Percentiles rank a stretch among this genome's conserved stretches.
phyloP scores from a whole-genome alignment of 2,329 filamentous ascomycete genomes.

The Microascus cirrosus region DNA sequence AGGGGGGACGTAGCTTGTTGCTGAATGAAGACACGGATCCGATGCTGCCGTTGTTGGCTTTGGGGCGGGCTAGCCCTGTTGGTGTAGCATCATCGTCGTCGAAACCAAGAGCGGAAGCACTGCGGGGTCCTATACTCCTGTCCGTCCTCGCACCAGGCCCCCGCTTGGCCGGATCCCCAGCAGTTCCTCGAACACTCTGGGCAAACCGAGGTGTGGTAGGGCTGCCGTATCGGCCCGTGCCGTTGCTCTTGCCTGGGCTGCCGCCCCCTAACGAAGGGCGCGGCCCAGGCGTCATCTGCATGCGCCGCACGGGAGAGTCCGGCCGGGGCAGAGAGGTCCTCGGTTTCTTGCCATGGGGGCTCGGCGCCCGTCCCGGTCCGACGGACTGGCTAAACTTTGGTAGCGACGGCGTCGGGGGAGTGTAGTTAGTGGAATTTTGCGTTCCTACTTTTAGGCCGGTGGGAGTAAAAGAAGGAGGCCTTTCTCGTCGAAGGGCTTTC shows the following conservation, averaged over 20 bases:
- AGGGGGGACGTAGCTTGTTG: conserved; percentile 39
- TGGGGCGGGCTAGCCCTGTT: conserved; percentile 35
- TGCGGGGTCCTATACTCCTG: conserved; percentile 39
- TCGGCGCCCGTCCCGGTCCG: conserved; percentile 61
- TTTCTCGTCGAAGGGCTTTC: conserved; percentile 61
- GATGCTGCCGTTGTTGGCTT: conserved; percentile 42
- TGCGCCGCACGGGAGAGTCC: conserved; percentile 70
- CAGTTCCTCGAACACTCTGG: conserved; percentile 50
- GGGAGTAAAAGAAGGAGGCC: conserved; percentile 43
- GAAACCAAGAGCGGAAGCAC: conserved; percentile 47
- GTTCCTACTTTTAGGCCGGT: conserved; percentile 39
- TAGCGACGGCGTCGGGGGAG: conserved; percentile 53
- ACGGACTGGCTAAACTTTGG: conserved; percentile 84
- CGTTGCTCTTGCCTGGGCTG: conserved; percentile 36
- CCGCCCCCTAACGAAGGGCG: conserved; percentile 39
- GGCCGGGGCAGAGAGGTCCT: conserved; percentile 76
- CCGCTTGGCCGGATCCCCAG: conserved; percentile 51
- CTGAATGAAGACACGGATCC: conserved; percentile 44
- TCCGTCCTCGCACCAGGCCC: conserved; percentile 17
- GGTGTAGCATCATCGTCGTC: conserved; percentile 49
- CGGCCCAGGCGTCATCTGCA: conserved; percentile 49
- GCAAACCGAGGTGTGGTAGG: conserved; percentile 45
- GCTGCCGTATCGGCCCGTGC: conserved; percentile 22
- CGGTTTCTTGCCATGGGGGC: conserved; percentile 51
- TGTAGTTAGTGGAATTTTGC: conserved; percentile 49